Evolutionary conservation across 352 stramenopile species (phyloP).

Genomic region (Globisporangium abappressorium): DNA sequence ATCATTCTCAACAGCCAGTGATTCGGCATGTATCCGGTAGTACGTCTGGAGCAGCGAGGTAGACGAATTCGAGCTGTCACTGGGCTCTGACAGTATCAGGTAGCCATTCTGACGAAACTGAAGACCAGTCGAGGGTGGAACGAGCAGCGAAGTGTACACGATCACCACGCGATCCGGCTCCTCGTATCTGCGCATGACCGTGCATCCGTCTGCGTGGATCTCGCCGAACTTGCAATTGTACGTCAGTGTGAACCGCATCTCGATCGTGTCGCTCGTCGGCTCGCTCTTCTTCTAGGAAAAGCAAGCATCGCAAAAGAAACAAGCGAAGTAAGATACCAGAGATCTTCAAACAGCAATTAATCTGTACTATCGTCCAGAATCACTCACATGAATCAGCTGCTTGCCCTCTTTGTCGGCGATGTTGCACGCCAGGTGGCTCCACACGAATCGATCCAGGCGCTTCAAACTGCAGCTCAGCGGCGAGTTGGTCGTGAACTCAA

Average conservation of each 20-base stretch:
- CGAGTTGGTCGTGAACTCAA: constrained; percentile 9
- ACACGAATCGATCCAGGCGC: not conserved
- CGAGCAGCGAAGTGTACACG: constrained; percentile 7
- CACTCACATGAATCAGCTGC: not conserved
- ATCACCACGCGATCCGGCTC: constrained; percentile 11
- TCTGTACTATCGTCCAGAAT: not conserved
- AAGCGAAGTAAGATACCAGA: not conserved
- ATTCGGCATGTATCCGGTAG: constrained; percentile 5
- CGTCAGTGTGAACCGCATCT: not conserved
- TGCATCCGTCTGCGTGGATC: not conserved
- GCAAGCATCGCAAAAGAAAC: not conserved
- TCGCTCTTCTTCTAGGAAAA: not conserved
- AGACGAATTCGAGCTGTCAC: not conserved
- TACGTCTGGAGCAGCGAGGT: constrained; percentile 7
- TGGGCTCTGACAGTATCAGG: constrained; percentile 6
- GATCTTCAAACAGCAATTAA: not conserved
- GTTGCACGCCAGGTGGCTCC: not conserved
- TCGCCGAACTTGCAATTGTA: constrained; percentile 6
- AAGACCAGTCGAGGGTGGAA: not conserved
- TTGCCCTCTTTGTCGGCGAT: not conserved
- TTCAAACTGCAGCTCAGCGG: not conserved
- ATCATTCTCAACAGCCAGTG: not conserved
- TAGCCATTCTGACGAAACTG: constrained; percentile 12
- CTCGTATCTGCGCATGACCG: not conserved
- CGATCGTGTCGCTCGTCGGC: not conserved